phyloP scores from a whole-genome alignment of 2,329 filamentous ascomycete species.

The Alternaria brassicae region DNA sequence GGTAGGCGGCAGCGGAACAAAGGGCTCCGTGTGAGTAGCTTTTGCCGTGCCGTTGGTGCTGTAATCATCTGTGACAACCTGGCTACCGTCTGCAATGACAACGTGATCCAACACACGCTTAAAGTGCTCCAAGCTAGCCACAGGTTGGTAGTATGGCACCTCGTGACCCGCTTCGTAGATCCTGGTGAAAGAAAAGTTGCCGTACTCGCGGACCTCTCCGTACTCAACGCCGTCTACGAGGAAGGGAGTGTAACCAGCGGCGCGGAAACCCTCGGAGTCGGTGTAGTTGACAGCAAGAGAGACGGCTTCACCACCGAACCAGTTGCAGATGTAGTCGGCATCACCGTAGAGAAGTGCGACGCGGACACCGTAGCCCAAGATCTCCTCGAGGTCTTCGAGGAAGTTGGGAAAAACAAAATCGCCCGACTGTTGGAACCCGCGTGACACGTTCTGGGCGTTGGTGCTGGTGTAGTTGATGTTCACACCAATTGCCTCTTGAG shows the following conservation, averaged over 20 bases:
- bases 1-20: conserved; percentile 36
- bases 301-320: conserved; percentile 77
- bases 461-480: conserved; percentile 63
- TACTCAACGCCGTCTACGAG: conserved; percentile 66
- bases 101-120: conserved; percentile 36
- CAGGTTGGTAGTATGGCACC: conserved; percentile 54
- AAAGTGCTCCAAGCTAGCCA: conserved; percentile 41
- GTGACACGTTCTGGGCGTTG: conserved; percentile 48
- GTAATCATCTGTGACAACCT: conserved; percentile 37
- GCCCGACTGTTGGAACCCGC: conserved; percentile 55
- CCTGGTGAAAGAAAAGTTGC: conserved; percentile 65
- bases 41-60: conserved; percentile 41
- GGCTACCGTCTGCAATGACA: conserved; percentile 40
- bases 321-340: conserved; percentile 65
- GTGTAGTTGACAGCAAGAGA: conserved; percentile 65
- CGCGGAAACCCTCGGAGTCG: conserved; percentile 60
- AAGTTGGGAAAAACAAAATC: conserved; percentile 57
- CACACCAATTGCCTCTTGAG: conserved; percentile 58
- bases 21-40: conserved; percentile 42
- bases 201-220: conserved; percentile 76
- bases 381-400: conserved; percentile 56
- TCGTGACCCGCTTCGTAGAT: conserved; percentile 63
- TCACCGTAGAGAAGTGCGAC: conserved; percentile 65
- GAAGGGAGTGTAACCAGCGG: conserved; percentile 75
- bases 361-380: conserved; percentile 63